Conservation (phyloP, 352 stramenopile species). For the Blastocystis hominis region DNA sequence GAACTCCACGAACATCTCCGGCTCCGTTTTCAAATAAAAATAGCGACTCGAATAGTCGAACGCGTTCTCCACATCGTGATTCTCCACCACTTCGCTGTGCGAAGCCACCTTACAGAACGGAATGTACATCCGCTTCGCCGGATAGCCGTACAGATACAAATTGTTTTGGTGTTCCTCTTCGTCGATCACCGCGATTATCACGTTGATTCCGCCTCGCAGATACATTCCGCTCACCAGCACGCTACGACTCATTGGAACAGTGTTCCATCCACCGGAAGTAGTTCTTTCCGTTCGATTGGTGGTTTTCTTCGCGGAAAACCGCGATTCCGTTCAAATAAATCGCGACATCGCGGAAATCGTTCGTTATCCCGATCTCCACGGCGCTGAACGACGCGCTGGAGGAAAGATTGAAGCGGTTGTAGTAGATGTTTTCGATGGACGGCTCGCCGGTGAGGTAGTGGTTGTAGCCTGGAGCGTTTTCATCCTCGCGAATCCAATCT, state of each 20-base stretch:
- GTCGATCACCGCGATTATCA: neutral
- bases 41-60: conserved; percentile 47
- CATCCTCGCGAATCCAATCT: conserved; percentile 26
- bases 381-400: neutral
- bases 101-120: neutral
- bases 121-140: conserved; percentile 1
- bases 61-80: neutral
- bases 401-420: conserved; percentile 7
- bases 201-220: neutral
- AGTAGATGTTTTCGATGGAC: neutral
- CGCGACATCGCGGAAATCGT: neutral
- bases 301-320: neutral
- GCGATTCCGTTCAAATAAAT: conserved; percentile 6
- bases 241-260: neutral
- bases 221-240: neutral
- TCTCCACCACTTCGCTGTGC: neutral
- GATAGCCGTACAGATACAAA: conserved; percentile 42
- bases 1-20: neutral
- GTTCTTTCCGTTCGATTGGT: conserved; percentile 4
- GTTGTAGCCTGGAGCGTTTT: conserved; percentile 15
- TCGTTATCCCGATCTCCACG: conserved; percentile 41
- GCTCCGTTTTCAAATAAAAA: neutral
- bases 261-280: neutral
- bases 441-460: neutral
- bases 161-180: conserved; percentile 11